Conservation (phyloP, 1,284 basidiomycete genomes). For the Cutaneotrichosporon cavernicola region DNA sequence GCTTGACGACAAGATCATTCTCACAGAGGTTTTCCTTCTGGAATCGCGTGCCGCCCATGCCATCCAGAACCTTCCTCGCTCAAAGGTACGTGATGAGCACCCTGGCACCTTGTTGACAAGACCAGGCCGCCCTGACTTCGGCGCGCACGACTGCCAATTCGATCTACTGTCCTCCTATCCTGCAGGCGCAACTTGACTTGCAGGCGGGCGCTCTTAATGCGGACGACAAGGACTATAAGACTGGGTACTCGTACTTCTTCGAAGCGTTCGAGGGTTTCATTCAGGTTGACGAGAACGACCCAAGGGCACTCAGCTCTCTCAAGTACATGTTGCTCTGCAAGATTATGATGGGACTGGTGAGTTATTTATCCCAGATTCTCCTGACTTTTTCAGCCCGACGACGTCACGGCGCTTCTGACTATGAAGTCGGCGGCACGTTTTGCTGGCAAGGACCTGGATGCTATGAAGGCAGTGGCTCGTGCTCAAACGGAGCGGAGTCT, state of each 20-base stretch:
- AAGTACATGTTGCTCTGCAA: conserved; percentile 99
- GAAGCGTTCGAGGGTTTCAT: conserved; percentile 93
- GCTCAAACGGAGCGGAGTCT: conserved; percentile 91
- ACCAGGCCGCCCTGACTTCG: conserved; percentile 81
- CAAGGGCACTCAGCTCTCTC: conserved; percentile 70
- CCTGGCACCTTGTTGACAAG: conserved; percentile 2
- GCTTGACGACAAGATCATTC: conserved; percentile 95
- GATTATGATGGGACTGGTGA: conserved; percentile 90
- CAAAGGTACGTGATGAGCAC: conserved; percentile 63
- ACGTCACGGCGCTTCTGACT: conserved; percentile 78
- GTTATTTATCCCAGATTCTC: conserved; percentile 35
- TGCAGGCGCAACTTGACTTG: conserved; percentile 89
- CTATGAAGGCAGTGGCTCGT: conserved; percentile 89
- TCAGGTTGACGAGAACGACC: conserved; percentile 55
- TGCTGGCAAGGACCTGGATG: conserved; percentile 76
- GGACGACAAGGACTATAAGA: conserved; percentile 97
- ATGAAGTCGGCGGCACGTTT: conserved; percentile 88
- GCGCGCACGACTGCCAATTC: conserved; percentile 92
- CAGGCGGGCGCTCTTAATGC: conserved; percentile 91
- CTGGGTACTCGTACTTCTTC: conserved; percentile 96
- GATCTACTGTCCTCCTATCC: conserved; percentile 92
- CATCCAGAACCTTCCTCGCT: conserved; percentile 85
- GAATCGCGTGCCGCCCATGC: conserved; percentile 90
- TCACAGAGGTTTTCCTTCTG: conserved; percentile 93
- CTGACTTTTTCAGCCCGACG: conserved; percentile 68